These are phyloP conservation scores for Pleurotus eryngii DNA, from an alignment of 768 basidiomycete species.

Conservation along the genomic window DNA sequence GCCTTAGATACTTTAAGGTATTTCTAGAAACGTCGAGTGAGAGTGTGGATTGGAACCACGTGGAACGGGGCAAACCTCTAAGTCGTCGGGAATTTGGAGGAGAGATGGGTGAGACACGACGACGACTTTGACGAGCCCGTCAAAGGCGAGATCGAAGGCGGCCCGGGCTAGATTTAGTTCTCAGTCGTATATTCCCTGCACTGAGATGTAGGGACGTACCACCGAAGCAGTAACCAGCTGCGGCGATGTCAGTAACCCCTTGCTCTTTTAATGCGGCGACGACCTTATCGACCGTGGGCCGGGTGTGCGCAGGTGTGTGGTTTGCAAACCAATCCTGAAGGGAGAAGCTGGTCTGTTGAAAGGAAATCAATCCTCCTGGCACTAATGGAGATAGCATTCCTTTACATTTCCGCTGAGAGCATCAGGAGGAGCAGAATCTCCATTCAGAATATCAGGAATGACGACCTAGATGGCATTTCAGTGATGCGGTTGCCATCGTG, in stretches of 20 bases:
- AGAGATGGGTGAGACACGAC: conserved; percentile 61
- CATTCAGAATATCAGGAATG: conserved; percentile 38
- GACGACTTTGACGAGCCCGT: conserved; percentile 43
- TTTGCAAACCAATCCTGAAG: conserved; percentile 37
- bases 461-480: conserved; percentile 28
- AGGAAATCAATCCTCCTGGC: neutral
- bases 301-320: conserved; percentile 38
- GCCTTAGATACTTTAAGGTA: conserved; percentile 41
- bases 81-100: conserved; percentile 55
- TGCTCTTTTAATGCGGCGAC: conserved; percentile 52
- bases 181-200: neutral
- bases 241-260: conserved; percentile 57
- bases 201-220: conserved; percentile 29
- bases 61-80: conserved; percentile 37
- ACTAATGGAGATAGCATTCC: neutral
- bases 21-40: conserved; percentile 31
- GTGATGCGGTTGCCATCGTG: neutral
- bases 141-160: conserved; percentile 61
- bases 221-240: conserved; percentile 70
- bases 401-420: conserved; percentile 31
- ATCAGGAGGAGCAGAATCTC: conserved; percentile 35
- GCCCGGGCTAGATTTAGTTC: conserved; percentile 39
- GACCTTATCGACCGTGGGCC: conserved; percentile 53
- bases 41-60: neutral
- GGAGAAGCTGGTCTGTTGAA: conserved; percentile 30